Percentiles rank a stretch among this genome's conserved stretches.
Conservation (phyloP, 2,329 filamentous ascomycete species). For the Colletotrichum navitas region DNA sequence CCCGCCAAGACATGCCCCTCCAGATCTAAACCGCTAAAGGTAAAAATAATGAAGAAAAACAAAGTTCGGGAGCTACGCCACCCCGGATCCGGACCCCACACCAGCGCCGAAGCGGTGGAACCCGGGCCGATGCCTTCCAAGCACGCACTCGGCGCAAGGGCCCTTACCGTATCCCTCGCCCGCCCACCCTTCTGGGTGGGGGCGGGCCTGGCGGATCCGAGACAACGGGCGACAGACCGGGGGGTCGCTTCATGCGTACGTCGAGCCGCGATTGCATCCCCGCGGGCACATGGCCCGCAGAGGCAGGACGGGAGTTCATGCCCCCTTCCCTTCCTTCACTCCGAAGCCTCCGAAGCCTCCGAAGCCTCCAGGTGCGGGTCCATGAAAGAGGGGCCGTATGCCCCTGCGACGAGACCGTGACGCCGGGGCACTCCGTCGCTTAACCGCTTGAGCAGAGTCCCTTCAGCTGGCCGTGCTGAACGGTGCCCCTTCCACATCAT, state of each 20-base stretch:
- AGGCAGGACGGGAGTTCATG: not conserved
- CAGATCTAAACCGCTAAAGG: not conserved
- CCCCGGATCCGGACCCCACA: not conserved
- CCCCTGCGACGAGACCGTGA: not conserved
- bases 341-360: too few species aligned
- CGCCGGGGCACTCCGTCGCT: not conserved
- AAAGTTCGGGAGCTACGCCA: not conserved
- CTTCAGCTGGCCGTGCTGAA: not conserved
- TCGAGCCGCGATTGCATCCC: not conserved
- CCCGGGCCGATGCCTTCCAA: not conserved
- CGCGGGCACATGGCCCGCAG: not conserved
- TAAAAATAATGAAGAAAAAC: not conserved
- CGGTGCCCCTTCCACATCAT: not conserved
- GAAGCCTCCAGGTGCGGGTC: too few species aligned
- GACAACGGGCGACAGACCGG: not conserved
- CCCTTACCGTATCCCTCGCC: not conserved
- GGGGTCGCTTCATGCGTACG: not conserved
- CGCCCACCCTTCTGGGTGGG: not conserved
- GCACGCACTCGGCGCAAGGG: constrained; percentile 5
- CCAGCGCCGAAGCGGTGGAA: not conserved
- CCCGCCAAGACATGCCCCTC: not conserved
- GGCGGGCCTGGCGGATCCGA: not conserved
- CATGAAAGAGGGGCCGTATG: too few species aligned
- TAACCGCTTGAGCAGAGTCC: not conserved
- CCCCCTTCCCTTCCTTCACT: too few species aligned